Base-by-base conservation (phyloP, 108 stramenopile genomes). In the Cylindrotheca fusiformis region DNA sequence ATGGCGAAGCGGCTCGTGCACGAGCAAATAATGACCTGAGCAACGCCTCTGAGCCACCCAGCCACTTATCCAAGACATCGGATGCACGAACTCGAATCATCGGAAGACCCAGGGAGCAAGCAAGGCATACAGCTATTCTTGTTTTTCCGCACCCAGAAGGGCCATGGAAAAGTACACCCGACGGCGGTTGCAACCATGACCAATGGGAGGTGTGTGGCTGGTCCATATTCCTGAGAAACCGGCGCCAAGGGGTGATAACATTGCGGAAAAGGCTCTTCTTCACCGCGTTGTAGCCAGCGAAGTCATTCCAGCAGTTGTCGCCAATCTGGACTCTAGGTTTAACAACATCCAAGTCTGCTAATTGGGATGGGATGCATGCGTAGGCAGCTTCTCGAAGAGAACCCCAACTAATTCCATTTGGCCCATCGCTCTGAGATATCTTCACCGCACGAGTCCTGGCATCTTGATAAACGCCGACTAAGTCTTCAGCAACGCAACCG, bases 11-110 rank as follows among this genome's bases (percentile, higher is more conserved):
- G 44, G 86, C 58, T 50, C 92, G 67, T 10, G 96, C 95, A 57
- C 84, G 60, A 10, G 76, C 63, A 68, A 94, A 93, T 19, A 97
- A 74, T 32, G 95, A 90, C 19, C 97, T 87, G 12, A 99, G 77
- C 1, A 85, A 70, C 47, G 93, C 87, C 68, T 99, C 97, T 1
- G 95, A 96, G 51, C 96, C 97, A 32, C 98, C 98, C 8, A 99
- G 86, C 85, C 95, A 98, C 55, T 95, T 95, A 66, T 95, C 93
- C 59, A 99, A 81, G 0, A 99, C 75, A 71, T 98, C 96, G 1
- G 97, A 74, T 53, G 88, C 84, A 48, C 75, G 69, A 27, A 92
- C 89, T 67, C 81, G 57, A 25, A 69, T 74, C 58, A 58, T 81
- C 10, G 74, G 52, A n/a, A 94, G 60, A 4, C 75, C 82, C 45